Conservation (phyloP, 2,329 filamentous ascomycete genomes). For the Dactylellina sp. region DNA sequence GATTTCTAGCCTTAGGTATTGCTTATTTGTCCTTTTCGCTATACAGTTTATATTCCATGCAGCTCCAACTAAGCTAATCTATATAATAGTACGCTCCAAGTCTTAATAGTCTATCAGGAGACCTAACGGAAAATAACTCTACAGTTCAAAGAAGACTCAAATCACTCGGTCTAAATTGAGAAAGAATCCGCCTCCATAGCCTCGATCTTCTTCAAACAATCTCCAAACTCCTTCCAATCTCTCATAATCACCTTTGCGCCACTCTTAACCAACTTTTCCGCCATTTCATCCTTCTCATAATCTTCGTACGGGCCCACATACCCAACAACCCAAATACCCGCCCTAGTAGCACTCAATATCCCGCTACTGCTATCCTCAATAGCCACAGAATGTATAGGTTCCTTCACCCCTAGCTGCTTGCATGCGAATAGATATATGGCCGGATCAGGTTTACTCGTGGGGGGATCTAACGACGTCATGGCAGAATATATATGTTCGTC, state of each 20-base stretch:
- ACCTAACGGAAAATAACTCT: no score
- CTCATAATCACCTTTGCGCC: conserved; percentile 74
- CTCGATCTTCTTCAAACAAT: conserved; percentile 61
- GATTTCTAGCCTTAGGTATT: no score
- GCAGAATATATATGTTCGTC: conserved; percentile 81
- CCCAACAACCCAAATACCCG: conserved; percentile 82
- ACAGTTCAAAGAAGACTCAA: no score
- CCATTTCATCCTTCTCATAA: conserved; percentile 73
- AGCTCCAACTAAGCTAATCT: no score
- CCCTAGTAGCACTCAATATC: conserved; percentile 79
- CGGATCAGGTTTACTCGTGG: conserved; percentile 91
- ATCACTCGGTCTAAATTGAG: not conserved
- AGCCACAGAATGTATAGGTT: conserved; percentile 78
- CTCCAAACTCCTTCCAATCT: conserved; percentile 71
- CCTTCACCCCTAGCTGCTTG: conserved; percentile 75
- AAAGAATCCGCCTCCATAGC: conserved; percentile 1
- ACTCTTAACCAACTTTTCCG: conserved; percentile 70
- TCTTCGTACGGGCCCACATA: conserved; percentile 81
- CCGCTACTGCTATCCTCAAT: conserved; percentile 92
- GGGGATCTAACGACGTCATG: conserved; percentile 79
- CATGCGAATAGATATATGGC: conserved; percentile 86
- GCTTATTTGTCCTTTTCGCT: no score
- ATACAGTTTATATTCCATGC: no score
- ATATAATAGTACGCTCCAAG: no score
- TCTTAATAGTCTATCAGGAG: no score